Percentiles rank a stretch among this genome's conserved stretches.
Evolutionary conservation across 345 rosid species (phyloP).

Genomic region (Laguncularia racemosa): DNA sequence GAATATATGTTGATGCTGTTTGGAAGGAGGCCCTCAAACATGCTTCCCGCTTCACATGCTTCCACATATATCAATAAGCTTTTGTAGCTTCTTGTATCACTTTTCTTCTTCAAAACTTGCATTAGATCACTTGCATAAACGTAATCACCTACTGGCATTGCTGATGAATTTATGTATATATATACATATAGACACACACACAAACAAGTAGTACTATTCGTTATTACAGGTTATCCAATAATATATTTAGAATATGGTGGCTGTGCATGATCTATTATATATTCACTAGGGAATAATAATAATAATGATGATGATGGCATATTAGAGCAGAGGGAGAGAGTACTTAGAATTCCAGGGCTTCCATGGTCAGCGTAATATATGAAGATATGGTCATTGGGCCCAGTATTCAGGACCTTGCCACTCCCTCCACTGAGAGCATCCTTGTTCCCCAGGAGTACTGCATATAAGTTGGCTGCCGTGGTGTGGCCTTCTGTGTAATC

Average conservation of each 20-base stretch:
- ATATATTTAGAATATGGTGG: too few relatives aligned
- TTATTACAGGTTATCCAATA: too few relatives aligned
- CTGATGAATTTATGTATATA: too few relatives aligned
- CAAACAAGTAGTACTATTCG: too few relatives aligned
- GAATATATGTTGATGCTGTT: constrained; percentile 32
- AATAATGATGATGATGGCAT: too few relatives aligned
- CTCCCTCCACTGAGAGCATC: constrained; percentile 50
- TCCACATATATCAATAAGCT: constrained; percentile 58
- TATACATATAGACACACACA: too few relatives aligned
- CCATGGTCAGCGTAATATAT: constrained; percentile 63
- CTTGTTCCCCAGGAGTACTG: constrained; percentile 46
- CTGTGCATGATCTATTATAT: neutral
- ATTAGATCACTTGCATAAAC: constrained; percentile 37
- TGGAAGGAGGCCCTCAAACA: constrained; percentile 51
- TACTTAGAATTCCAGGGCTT: constrained; percentile 23
- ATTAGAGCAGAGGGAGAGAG: neutral
- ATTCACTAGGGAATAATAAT: too few relatives aligned
- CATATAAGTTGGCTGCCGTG: constrained; percentile 33
- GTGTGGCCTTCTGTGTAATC: constrained; percentile 38
- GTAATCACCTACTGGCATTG: constrained; percentile 30
- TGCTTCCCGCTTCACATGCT: constrained; percentile 66
- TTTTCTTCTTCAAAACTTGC: constrained; percentile 39
- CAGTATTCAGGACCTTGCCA: constrained; percentile 50
- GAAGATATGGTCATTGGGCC: constrained; percentile 42
- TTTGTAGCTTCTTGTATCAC: constrained; percentile 27